Evolutionary conservation across 805 yeast species (phyloP), one percentile per base, ranked within the genome.

Genomic region (Candida piceae): DNA sequence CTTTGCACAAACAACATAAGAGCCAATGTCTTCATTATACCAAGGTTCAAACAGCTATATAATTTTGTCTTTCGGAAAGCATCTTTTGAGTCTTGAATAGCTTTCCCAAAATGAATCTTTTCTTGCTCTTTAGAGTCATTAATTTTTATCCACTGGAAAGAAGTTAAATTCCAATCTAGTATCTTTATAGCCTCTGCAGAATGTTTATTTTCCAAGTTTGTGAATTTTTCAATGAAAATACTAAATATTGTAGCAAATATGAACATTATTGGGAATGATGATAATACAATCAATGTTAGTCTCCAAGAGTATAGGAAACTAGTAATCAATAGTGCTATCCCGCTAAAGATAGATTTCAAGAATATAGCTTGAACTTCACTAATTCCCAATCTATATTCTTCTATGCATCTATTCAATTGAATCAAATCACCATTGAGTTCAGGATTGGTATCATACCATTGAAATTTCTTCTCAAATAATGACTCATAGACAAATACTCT

Each of bases 1-100:
- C 90, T 94, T 58, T 86, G 96, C 3, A 89, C 84, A 64, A 90
- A 88, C 78, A 88, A 80, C 53, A 78, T 55, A 26, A 86, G 63
- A 0, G 81, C 70, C 4, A 89, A 46, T 17, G 73, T 60, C 48
- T 80, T 73, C 34, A 81, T 58, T 0, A 73, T 29, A 0, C 84
- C 80, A 16, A 72, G 57, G 52, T 86, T 88, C 0, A 72, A 50
- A 10, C 79, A 64, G 5, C 76, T 60, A 12, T 67, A 70, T 18
- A 75, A 50, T n/a, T 75, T 66, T 29, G 69, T 50, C 30, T 64
- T 64, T 29, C 66, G 60, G 45, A 67, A 77, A 3, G 70, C 58
- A 3, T 42, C 33, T 16, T 67, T 68, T 31, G 71, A 57, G 1
- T 35, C 28, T 3, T 36, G 34, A 0, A 67, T 55, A 1, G 57